These are phyloP conservation scores for Pichia membranifaciens DNA, from an alignment of 805 yeast species.

Conservation along the genomic window DNA sequence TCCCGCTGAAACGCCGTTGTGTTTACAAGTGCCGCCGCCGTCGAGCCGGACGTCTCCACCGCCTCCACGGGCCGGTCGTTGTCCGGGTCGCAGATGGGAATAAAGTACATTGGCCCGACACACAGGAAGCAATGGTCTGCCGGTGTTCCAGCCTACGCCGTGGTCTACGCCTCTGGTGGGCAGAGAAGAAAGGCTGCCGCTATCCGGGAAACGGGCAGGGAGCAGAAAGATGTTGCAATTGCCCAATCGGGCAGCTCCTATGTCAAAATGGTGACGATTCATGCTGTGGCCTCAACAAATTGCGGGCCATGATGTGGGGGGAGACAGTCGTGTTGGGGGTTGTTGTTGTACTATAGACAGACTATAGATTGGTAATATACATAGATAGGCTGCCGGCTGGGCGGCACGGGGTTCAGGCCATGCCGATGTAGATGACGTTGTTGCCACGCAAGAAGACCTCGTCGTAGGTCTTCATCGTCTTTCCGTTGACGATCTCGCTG, in stretches of 20 bases:
- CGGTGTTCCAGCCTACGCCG: too few species aligned
- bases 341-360: too few species aligned
- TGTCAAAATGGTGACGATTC: too few species aligned
- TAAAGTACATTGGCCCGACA: neutral
- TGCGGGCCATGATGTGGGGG: too few species aligned
- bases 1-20: neutral
- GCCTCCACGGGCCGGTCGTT: neutral
- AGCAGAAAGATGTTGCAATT: too few species aligned
- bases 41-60: neutral
- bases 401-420: neutral
- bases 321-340: too few species aligned
- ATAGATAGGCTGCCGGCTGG: neutral
- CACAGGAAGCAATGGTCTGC: neutral
- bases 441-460: constrained; percentile 87
- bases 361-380: neutral
- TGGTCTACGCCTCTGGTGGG: too few species aligned
- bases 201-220: too few species aligned
- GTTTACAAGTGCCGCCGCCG: neutral
- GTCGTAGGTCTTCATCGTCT: constrained; percentile 48
- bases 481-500: constrained; percentile 53
- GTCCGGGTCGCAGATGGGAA: constrained; percentile 1
- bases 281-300: too few species aligned
- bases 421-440: constrained; percentile 52
- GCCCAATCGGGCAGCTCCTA: too few species aligned
- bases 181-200: neutral